These are phyloP conservation scores for Phytophthora citrophthora DNA, from an alignment of 352 stramenopile species.

Conservation along the genomic window DNA sequence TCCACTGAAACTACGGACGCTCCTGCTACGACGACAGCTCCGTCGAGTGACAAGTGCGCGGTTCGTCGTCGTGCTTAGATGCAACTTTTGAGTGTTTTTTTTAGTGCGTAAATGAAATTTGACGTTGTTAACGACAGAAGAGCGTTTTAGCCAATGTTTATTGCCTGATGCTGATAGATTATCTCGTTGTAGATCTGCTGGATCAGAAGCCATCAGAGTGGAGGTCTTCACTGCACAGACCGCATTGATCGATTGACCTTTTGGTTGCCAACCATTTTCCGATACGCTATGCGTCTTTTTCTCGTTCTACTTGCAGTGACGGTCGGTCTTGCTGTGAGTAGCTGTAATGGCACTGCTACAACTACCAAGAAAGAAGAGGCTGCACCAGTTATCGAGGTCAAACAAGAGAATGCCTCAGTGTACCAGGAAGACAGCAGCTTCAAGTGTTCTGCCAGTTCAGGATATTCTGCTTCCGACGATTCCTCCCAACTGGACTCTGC, in stretches of 20 bases:
- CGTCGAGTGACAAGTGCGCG: conserved; percentile 34
- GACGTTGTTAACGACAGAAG: conserved; percentile 9
- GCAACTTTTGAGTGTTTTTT: conserved; percentile 17
- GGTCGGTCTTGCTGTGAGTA: background rate
- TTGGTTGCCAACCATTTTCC: background rate
- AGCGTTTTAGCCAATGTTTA: background rate
- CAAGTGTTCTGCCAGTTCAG: background rate
- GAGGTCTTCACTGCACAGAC: background rate
- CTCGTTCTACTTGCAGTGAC: background rate
- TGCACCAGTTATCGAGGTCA: background rate
- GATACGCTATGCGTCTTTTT: background rate
- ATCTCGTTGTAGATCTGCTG: background rate
- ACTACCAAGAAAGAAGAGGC: background rate
- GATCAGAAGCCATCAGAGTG: background rate
- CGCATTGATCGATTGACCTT: background rate
- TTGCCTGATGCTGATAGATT: background rate
- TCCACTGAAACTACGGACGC: conserved; percentile 16
- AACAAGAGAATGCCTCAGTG: background rate
- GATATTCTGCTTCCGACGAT: background rate
- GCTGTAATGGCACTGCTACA: background rate
- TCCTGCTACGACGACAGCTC: conserved; percentile 14
- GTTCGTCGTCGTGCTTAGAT: conserved; percentile 28
- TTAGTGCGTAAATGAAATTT: conserved; percentile 25
- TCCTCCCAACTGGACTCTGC: background rate
- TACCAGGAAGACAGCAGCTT: background rate